Percentiles rank a stretch among this genome's conserved stretches.
Conservation (phyloP, 2,329 filamentous ascomycete genomes). For the Rhynchosporium graminicola region DNA sequence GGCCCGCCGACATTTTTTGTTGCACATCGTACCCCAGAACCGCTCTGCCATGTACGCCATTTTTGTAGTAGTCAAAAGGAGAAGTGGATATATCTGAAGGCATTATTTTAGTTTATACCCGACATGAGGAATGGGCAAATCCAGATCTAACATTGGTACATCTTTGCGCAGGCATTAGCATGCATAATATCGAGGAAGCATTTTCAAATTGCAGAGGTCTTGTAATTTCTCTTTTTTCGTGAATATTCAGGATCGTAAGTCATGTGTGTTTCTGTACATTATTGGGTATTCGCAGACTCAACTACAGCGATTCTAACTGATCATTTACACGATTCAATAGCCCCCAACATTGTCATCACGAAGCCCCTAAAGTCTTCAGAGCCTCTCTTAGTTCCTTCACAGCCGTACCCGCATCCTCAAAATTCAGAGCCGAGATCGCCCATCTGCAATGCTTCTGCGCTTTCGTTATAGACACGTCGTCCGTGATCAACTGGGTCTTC, state of each 20-base stretch:
- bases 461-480: constrained; percentile 70
- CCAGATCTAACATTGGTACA: too few species aligned
- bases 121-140: too few species aligned
- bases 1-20: too few species aligned
- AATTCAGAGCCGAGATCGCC: constrained; percentile 95
- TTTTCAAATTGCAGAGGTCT: too few species aligned
- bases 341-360: constrained; percentile 20
- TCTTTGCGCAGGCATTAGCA: too few species aligned
- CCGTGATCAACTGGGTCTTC: constrained; percentile 51
- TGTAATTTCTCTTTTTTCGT: not conserved
- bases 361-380: constrained; percentile 47
- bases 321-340: constrained; percentile 15
- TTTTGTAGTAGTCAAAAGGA: too few species aligned
- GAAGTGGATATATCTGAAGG: too few species aligned
- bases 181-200: too few species aligned
- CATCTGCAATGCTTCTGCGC: constrained; percentile 96
- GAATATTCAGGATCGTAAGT: not conserved
- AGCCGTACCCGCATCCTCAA: constrained; percentile 91
- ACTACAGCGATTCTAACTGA: not conserved
- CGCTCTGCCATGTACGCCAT: too few species aligned
- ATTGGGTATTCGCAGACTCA: constrained; percentile 15
- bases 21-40: too few species aligned
- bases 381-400: constrained; percentile 81
- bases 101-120: too few species aligned
- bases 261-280: not conserved